Conservation (phyloP, 768 basidiomycete species). For the Nevesoporus exiguus region DNA sequence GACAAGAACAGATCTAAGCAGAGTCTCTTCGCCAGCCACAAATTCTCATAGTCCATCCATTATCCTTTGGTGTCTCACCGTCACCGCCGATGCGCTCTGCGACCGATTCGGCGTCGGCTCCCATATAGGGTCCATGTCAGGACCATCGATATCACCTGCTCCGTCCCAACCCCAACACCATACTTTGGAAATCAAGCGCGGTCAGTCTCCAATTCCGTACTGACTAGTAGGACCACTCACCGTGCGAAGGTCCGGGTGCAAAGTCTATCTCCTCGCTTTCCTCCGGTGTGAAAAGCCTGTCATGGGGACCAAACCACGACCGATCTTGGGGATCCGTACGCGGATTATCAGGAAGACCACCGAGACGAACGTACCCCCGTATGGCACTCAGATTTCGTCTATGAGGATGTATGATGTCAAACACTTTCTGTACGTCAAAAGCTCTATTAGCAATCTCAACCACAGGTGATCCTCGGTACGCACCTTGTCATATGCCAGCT, state of each 20-base stretch:
- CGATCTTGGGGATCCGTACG: slow-evolving; percentile 96
- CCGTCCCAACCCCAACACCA: slow-evolving; percentile 99
- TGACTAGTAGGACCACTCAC: slow-evolving; percentile 37
- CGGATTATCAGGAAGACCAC: slow-evolving; percentile 95
- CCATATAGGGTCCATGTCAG: slow-evolving; percentile 98
- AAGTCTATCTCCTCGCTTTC: slow-evolving; percentile 79
- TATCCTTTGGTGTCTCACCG: slow-evolving; percentile 64
- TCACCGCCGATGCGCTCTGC: slow-evolving; percentile 53
- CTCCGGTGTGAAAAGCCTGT: slow-evolving; percentile 87
- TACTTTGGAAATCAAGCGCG: slow-evolving; percentile 45
- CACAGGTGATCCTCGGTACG: slow-evolving; percentile 20
- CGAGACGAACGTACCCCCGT: slow-evolving; percentile 88
- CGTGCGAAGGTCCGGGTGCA: slow-evolving; percentile 76
- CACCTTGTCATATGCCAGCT: slow-evolving; percentile 91
- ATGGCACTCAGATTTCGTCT: slow-evolving; percentile 94
- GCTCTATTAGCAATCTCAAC: slow-evolving; percentile 1
- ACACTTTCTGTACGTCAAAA: slow-evolving; percentile 67
- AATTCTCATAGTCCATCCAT: slow-evolving; percentile 23
- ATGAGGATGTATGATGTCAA: slow-evolving; percentile 88
- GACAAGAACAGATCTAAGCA: slow-evolving; percentile 17
- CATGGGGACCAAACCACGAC: slow-evolving; percentile 98
- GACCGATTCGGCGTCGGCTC: slow-evolving; percentile 74
- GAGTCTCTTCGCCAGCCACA: not conserved
- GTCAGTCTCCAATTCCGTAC: not conserved
- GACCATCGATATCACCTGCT: slow-evolving; percentile 95